These are phyloP conservation scores for Sporothrix pallida DNA, from an alignment of 2,329 filamentous ascomycete species.

Conservation along the genomic window DNA sequence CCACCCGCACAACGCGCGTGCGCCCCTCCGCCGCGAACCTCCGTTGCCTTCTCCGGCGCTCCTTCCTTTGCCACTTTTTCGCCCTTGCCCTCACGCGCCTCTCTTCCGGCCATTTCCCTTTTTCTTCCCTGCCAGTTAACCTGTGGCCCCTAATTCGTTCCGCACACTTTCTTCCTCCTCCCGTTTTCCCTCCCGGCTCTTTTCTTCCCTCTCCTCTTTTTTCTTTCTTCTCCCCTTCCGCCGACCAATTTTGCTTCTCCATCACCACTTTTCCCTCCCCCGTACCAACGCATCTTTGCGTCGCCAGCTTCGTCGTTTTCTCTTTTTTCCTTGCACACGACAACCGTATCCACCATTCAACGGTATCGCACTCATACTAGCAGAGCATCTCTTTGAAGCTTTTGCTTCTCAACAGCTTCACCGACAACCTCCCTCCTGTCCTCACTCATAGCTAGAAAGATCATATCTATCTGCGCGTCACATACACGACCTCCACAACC, in stretches of 20 bases:
- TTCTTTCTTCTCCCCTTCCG: conserved; percentile 1
- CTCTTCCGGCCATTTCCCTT: conserved; percentile 36
- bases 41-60: conserved; percentile 34
- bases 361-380: not conserved
- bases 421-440: not conserved
- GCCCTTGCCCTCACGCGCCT: conserved; percentile 30
- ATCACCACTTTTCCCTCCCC: conserved; percentile 26
- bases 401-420: conserved; percentile 1
- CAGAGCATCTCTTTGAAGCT: not conserved
- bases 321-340: not conserved
- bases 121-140: conserved; percentile 32
- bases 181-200: conserved; percentile 15
- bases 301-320: not conserved
- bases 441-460: not conserved
- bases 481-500: not conserved
- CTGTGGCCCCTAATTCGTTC: conserved; percentile 22
- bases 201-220: conserved; percentile 18
- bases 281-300: not conserved
- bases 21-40: conserved; percentile 33
- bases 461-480: not conserved
- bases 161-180: not conserved
- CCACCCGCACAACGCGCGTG: conserved; percentile 29
- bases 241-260: conserved; percentile 16
- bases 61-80: conserved; percentile 24
- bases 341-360: no score